A percentile compares a stretch with the other conserved stretches of the same genome.
Evolutionary conservation across 345 rosid species (phyloP).

Genomic region (Citrus hindsii): DNA sequence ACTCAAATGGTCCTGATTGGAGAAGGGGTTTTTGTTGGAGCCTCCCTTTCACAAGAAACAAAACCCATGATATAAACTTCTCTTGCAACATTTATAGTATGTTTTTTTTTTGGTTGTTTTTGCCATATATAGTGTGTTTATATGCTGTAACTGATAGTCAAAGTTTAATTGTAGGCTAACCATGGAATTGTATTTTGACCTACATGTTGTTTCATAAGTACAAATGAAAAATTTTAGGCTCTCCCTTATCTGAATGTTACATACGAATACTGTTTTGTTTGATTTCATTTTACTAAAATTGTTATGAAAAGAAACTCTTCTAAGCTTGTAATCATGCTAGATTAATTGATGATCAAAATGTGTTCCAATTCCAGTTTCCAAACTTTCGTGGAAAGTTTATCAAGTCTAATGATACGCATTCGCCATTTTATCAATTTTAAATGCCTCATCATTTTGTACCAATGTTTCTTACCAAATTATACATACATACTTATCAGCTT

Average conservation of each 20-base stretch:
- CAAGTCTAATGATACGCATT: neutral
- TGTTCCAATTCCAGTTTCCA: neutral
- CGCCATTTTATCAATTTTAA: neutral
- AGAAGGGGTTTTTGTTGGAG: constrained; percentile 8
- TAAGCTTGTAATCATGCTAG: neutral
- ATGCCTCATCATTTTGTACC: neutral
- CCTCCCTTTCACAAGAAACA: constrained; percentile 1
- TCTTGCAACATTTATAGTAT: neutral
- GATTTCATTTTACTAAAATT: neutral
- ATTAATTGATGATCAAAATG: neutral
- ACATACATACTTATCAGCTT: too few species aligned
- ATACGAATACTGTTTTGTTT: neutral
- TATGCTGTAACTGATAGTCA: constrained; percentile 7
- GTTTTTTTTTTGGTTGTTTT: constrained; percentile 1
- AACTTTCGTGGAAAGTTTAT: neutral
- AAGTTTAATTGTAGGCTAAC: constrained; percentile 28
- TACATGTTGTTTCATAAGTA: constrained; percentile 12
- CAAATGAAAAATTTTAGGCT: neutral
- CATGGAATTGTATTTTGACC: constrained; percentile 16
- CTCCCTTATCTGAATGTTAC: neutral
- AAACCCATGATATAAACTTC: neutral
- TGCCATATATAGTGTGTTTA: constrained; percentile 24
- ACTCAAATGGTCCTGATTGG: neutral
- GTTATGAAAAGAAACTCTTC: neutral
- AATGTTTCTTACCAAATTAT: neutral